phyloP scores from a whole-genome alignment of 805 yeast species.

The Kluyveromyces siamensis region DNA sequence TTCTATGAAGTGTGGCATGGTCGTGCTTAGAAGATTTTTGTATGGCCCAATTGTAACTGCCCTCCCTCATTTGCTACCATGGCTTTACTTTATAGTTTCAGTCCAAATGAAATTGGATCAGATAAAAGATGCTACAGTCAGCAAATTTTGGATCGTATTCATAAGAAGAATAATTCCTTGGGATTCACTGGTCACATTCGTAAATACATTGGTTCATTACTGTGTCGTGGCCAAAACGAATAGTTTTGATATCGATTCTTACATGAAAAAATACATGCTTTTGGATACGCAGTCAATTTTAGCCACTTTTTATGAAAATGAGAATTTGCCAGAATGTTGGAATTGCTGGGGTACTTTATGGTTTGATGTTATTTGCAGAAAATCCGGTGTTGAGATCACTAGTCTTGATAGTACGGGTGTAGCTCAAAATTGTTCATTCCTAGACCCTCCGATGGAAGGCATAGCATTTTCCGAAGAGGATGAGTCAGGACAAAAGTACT shows the following conservation, averaged over 20 bases:
- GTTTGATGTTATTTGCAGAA: constrained; percentile 54
- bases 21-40: constrained; percentile 56
- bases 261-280: constrained; percentile 17
- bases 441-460: constrained; percentile 64
- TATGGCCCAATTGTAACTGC: constrained; percentile 61
- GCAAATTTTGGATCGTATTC: constrained; percentile 24
- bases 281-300: constrained; percentile 33
- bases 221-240: constrained; percentile 18
- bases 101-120: constrained; percentile 46
- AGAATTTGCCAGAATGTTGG: constrained; percentile 68
- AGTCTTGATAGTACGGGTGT: constrained; percentile 48
- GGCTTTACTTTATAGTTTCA: constrained; percentile 65
- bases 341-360: constrained; percentile 79
- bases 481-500: constrained; percentile 26
- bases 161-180: constrained; percentile 57
- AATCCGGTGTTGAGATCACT: constrained; percentile 37
- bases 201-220: constrained; percentile 45
- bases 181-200: constrained; percentile 52
- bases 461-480: constrained; percentile 34
- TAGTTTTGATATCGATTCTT: constrained; percentile 12
- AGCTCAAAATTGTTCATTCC: constrained; percentile 36
- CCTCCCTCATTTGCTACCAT: constrained; percentile 64
- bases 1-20: constrained; percentile 57
- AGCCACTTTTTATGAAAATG: constrained; percentile 47
- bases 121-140: constrained; percentile 10